A percentile compares a stretch with the other conserved stretches of the same genome.
Evolutionary conservation across 345 rosid species (phyloP).

Genomic region (Brassica incana): DNA sequence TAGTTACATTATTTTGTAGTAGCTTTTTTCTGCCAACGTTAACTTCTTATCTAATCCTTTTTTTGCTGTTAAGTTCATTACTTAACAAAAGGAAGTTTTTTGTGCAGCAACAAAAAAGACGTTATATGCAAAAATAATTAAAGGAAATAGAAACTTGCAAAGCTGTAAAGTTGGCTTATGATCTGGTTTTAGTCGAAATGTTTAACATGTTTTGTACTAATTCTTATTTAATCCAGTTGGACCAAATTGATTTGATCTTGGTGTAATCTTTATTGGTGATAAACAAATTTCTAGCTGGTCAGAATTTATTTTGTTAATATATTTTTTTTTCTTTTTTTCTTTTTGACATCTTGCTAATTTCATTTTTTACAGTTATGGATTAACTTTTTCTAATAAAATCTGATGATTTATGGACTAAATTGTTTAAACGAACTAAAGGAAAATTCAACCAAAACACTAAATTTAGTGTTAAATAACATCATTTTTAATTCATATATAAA

Average conservation of each 20-base stretch:
- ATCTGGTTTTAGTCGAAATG: neutral
- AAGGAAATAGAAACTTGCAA: neutral
- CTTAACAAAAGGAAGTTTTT: neutral
- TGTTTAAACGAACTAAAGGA: too few species aligned
- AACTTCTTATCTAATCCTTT: neutral
- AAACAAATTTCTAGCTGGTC: neutral
- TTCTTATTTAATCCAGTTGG: neutral
- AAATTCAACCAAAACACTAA: too few species aligned
- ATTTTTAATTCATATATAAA: neutral
- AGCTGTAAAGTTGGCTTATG: neutral
- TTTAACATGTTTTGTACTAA: neutral
- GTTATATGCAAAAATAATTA: neutral
- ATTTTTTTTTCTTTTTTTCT: neutral
- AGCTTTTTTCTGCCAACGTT: neutral
- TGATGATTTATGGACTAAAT: too few species aligned
- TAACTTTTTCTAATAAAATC: too few species aligned
- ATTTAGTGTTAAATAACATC: too few species aligned
- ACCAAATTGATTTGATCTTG: neutral
- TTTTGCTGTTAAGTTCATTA: neutral
- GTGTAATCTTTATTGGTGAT: neutral
- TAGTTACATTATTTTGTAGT: neutral
- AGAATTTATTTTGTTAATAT: neutral
- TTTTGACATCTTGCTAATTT: too few species aligned
- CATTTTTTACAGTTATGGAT: too few species aligned
- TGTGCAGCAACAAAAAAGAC: neutral